These are phyloP conservation scores for Colletotrichum tofieldiae DNA, from an alignment of 2,329 filamentous ascomycete genomes.

Conservation along the genomic window DNA sequence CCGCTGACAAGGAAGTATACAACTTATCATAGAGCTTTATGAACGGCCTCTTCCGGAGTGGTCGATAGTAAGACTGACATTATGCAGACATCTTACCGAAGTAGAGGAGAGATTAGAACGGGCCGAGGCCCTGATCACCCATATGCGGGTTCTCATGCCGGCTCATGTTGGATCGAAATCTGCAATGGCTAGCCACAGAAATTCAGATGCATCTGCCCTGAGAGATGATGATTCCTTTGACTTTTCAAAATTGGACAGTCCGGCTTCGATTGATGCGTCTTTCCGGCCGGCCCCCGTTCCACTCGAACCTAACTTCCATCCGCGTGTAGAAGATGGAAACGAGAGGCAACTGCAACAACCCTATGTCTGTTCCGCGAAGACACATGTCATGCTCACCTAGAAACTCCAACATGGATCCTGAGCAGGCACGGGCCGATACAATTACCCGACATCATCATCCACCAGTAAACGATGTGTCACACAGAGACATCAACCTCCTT, in stretches of 20 bases:
- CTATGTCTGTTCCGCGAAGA: not conserved
- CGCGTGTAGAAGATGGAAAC: conserved; percentile 1
- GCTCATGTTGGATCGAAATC: conserved; percentile 45
- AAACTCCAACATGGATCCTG: not conserved
- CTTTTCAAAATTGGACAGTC: conserved; percentile 16
- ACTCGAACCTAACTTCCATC: not conserved
- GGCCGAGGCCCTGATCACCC: conserved; percentile 51
- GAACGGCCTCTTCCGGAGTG: not conserved
- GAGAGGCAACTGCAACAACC: not conserved
- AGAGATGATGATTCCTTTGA: conserved; percentile 8
- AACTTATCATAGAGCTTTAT: not conserved
- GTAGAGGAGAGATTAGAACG: conserved; percentile 59
- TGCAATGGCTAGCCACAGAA: not conserved
- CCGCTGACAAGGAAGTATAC: conserved; percentile 62
- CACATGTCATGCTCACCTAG: not conserved
- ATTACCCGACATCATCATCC: not conserved
- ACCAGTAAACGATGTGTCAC: conserved; percentile 14
- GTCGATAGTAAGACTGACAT: not conserved
- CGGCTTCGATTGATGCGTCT: not conserved
- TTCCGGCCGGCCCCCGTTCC: not conserved
- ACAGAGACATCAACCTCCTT: conserved; percentile 44
- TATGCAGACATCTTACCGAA: conserved; percentile 57
- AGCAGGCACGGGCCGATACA: not conserved
- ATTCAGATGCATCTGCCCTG: not conserved
- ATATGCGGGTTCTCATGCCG: conserved; percentile 50